Evolutionary conservation across 2,329 filamentous ascomycete species (phyloP), one percentile per base, ranked within the genome.

Genomic region (Diaporthe citri): DNA sequence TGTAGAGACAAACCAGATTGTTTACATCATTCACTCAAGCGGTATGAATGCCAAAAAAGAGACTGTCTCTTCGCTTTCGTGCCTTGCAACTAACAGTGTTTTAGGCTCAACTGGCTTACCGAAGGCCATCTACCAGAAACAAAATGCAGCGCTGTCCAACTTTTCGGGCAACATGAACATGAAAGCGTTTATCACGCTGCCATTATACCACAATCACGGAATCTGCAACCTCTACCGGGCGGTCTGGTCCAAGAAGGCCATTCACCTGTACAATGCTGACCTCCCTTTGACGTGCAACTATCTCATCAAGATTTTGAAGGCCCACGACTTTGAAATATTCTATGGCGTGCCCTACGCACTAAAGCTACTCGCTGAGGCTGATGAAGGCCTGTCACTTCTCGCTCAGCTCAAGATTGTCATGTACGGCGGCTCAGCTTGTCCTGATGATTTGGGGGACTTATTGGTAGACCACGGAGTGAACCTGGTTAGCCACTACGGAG

Each of bases 341-440:
- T 88, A 92, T 74, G 87, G 86, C 3, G 92, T 93, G 0, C 92
- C 92, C 0, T 93, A 93, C 77, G 88, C 90, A 0, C 80, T 94
- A 25, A 93, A 93, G 78, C 82, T 94, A 0, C 84, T 93, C 1
- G 87, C 88, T 0, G 92, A 93, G 79, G 86, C 87, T 0, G 83
- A 88, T 0, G 85, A 88, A 25, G 92, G 91, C 0, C 85, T 92
- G 20, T 78, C 82, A 1, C 82, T 82, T 2, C 81, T 92, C 22
- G 80, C 81, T 0, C 81, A 82, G 34, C 83, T 88, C 15, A 87
- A 90, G 77, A 78, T 90, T 1, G 89, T 92, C 25, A 84, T 90
- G 77, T 91, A 88, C 76, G 90, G 87, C 2, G 91, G 91, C 0
- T 89, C 88, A 22, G 84, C 87, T 5, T 92, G 89, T 76, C 90